A percentile compares a stretch with the other conserved stretches of the same genome.
These are phyloP conservation scores for Simmondsia chinensis DNA, from an alignment of 148 eudicot species.

Conservation along the genomic window DNA sequence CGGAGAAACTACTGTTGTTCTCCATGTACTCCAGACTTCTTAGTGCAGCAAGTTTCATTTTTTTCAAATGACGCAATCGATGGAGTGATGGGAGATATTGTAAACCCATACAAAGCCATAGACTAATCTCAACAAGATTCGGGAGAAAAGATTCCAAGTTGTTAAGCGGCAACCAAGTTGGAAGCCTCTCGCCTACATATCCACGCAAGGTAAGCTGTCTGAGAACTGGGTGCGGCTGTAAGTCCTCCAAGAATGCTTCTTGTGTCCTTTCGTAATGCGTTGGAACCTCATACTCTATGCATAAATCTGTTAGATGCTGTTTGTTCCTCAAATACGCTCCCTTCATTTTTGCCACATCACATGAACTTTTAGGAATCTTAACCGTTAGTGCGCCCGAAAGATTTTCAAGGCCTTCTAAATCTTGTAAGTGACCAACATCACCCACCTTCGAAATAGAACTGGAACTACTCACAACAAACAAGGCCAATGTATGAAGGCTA, in stretches of 20 bases:
- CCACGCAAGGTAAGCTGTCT: neutral
- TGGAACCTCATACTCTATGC: neutral
- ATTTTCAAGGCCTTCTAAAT: neutral
- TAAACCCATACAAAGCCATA: neutral
- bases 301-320: neutral
- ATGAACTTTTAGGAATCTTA: neutral
- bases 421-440: slow-evolving; percentile 3
- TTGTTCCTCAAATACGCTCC: slow-evolving; percentile 2
- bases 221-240: slow-evolving; percentile 11
- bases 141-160: slow-evolving; percentile 4
- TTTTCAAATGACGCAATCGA: neutral
- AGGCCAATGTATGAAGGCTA: neutral
- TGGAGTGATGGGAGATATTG: slow-evolving; percentile 3
- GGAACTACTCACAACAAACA: neutral
- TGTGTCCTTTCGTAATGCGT: neutral
- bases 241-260: slow-evolving; percentile 11
- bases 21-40: slow-evolving; percentile 12
- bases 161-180: slow-evolving; percentile 8
- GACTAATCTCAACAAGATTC: slow-evolving; percentile 5
- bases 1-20: neutral
- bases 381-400: neutral
- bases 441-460: neutral
- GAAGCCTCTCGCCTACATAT: slow-evolving; percentile 8
- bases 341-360: neutral
- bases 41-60: neutral